Base-by-base conservation (phyloP, 2,329 filamentous ascomycete genomes). In the Thelonectria olida region DNA sequence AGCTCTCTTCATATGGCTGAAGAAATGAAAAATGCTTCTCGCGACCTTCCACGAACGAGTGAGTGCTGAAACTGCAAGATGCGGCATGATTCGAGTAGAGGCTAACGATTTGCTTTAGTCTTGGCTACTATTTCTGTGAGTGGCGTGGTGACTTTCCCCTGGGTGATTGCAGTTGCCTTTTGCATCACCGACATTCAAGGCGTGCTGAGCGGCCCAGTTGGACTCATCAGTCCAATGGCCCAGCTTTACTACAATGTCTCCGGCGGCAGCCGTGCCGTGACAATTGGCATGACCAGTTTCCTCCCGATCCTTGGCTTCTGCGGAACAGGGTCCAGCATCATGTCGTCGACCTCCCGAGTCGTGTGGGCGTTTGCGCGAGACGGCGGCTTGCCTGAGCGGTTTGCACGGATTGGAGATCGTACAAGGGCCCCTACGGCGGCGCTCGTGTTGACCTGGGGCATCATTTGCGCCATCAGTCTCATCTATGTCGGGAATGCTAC, bases 201-300 rank as follows among this genome's bases (percentile, higher is more conserved):
- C 10, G 42, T 60, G 2, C 38, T 60, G 1, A 19, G 28, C 7
- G 51, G 57, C 2, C 57, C 57, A 22, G 57, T 54, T 12, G 50
- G 50, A 5, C 27, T 34, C 12, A 54, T 60, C 15, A 60, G 57
- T 12, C 57, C 57, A 2, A 48, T 60, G 27, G 50, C 57, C 10
- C 57, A 60, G 25, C n/a, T 60, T 2, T 54, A 28, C 36, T 60
- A 60, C 50, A 60, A 60, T 8, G 51, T 55, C n/a, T 60, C 57
- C 4, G 57, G 57, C 12, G 57, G 50, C 5, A 60, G 36, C 8
- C 57, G 54, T 28, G 50, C 57, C 1, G 57, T 25, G 2, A 60
- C 57, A 4, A 54, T 60, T 6, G 57, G 57, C 1, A n/a, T 60
- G 23, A 60, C 57, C 8, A 10, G 42, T 0, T 44, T 41, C 22